These are phyloP conservation scores for Penicillium sp. DNA, from an alignment of 2,329 filamentous ascomycete species.

Conservation along the genomic window DNA sequence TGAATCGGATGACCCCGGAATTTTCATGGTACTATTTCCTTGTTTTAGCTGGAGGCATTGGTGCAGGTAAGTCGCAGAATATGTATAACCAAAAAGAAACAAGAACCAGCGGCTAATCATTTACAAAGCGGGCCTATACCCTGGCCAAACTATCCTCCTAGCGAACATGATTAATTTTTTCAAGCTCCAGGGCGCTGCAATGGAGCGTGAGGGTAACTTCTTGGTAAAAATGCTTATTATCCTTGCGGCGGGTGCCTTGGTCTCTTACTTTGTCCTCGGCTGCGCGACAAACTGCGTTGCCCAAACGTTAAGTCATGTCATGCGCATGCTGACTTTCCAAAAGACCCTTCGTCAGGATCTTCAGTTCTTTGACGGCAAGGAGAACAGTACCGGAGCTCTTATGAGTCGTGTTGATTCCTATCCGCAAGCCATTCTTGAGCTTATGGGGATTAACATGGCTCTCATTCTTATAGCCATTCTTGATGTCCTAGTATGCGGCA, in stretches of 20 bases:
- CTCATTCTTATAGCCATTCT: constrained; percentile 76
- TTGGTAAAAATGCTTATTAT: constrained; percentile 90
- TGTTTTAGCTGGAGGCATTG: not conserved
- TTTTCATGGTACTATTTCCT: constrained; percentile 8
- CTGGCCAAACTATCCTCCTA: constrained; percentile 79
- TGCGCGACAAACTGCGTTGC: constrained; percentile 71
- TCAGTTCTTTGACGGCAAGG: constrained; percentile 84
- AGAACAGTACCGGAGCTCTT: constrained; percentile 86
- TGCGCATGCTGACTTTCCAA: constrained; percentile 80
- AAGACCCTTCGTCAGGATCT: constrained; percentile 95
- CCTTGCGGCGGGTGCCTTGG: constrained; percentile 56
- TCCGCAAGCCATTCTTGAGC: constrained; percentile 62
- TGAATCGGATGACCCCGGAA: constrained; percentile 10
- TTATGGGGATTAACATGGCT: constrained; percentile 81
- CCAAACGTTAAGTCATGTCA: constrained; percentile 72
- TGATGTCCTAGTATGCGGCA: constrained; percentile 52
- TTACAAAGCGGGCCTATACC: constrained; percentile 35
- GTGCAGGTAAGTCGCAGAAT: too few species aligned
- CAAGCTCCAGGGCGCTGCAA: constrained; percentile 60
- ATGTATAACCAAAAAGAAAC: too few species aligned
- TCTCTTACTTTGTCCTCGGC: constrained; percentile 55
- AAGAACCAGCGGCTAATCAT: too few species aligned
- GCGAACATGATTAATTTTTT: constrained; percentile 82
- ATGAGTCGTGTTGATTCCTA: constrained; percentile 49
- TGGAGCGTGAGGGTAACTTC: constrained; percentile 78